Base-by-base conservation (phyloP, 495 filamentous ascomycete species). In the Penicillium antarcticum region DNA sequence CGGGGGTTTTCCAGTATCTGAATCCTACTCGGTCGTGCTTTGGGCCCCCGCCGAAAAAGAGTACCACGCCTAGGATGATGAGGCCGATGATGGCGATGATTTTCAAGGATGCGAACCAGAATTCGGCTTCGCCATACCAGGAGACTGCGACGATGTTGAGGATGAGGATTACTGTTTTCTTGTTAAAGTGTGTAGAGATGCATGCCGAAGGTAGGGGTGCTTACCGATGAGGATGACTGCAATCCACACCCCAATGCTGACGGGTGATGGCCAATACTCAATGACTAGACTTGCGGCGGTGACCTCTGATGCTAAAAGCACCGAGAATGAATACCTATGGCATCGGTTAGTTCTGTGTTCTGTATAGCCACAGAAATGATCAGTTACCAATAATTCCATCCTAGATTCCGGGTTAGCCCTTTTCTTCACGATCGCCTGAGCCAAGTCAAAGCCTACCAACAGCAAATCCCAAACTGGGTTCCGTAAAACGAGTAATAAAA, bases 61-160 rank as follows among this genome's bases (percentile, higher is more conserved):
- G 75, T 50, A 86, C 80, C 48, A 91, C 75, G 38, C 77, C 83
- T 32, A 85, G 76, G 49, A 87, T 78, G 51, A 87, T 72, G 53
- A 87, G 77, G 45, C 87, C 87, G 37, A 87, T 55, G 46, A 90
- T 85, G 42, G 85, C 87, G 58, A 91, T 65, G 53, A 91, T 84
- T 61, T 92, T 91, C 62, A 90, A 70, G 47, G 78, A 81, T 14
- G 86, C 83, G 58, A 90, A 86, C 67, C 79, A 80, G 66, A 89
- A 89, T 59, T 89, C 87, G 31, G 87, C 78, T 70, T 91, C 85
- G 38, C 87, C 88, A 56, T 85, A 91, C 38, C 79, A 79, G 4
- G 74, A 65, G 14, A 91, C 81, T 3, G 86, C 80, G 37, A 91
- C 73, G 51, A 86, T 80, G 59, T 92, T 91, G 42, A 85, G 61